Conservation (phyloP, 805 yeast genomes). For the Candida ortonii region DNA sequence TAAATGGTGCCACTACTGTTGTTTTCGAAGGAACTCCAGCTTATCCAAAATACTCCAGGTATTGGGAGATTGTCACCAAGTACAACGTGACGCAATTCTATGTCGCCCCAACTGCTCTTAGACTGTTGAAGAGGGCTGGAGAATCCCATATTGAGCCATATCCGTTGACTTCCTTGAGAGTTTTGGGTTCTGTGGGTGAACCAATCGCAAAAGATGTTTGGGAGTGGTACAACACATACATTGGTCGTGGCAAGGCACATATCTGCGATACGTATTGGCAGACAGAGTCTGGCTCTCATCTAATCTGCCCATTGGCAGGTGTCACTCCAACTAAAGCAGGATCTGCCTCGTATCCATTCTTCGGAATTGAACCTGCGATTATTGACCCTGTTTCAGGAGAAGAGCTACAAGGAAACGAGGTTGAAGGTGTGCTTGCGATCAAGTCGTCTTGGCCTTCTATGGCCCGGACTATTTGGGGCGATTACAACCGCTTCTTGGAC, state of each 20-base stretch:
- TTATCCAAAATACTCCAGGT: conserved; percentile 75
- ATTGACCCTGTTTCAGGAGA: conserved; percentile 73
- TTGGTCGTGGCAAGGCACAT: conserved; percentile 69
- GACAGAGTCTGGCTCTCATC: conserved; percentile 82
- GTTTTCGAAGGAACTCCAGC: conserved; percentile 89
- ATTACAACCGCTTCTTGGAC: conserved; percentile 70
- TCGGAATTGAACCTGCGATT: conserved; percentile 72
- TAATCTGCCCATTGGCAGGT: conserved; percentile 74
- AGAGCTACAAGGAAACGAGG: conserved; percentile 65
- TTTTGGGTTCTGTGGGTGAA: conserved; percentile 81
- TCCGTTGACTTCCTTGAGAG: conserved; percentile 63
- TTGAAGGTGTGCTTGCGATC: conserved; percentile 78
- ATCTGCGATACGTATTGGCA: conserved; percentile 87
- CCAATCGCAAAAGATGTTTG: conserved; percentile 84
- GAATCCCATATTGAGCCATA: conserved; percentile 56
- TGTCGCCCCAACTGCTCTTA: conserved; percentile 81
- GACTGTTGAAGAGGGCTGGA: conserved; percentile 75
- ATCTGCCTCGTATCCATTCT: conserved; percentile 79
- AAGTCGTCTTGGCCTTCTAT: conserved; percentile 80
- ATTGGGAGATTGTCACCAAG: conserved; percentile 73
- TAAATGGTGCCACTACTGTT: conserved; percentile 72
- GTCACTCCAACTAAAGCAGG: conserved; percentile 83
- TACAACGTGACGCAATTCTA: conserved; percentile 75
- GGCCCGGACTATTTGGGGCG: conserved; percentile 79
- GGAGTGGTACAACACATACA: conserved; percentile 78